These are phyloP conservation scores for Deuterostichococcus epilithicus DNA, from an alignment of 139 green algal species.

Conservation along the genomic window DNA sequence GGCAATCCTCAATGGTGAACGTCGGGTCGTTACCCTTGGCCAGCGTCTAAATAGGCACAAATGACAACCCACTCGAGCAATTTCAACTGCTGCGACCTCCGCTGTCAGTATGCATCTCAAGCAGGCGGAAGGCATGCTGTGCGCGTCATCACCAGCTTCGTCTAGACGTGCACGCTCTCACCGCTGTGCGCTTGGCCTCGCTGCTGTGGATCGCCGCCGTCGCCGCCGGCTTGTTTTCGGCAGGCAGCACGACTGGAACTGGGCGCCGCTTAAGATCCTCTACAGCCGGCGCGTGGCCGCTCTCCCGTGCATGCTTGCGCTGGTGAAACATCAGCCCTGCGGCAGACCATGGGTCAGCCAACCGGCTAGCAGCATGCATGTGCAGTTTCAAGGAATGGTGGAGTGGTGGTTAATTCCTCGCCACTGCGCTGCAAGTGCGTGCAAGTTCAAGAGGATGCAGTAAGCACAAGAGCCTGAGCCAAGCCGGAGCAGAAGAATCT, in stretches of 20 bases:
- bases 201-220: background rate
- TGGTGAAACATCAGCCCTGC: background rate
- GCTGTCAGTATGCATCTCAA: no score
- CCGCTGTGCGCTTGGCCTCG: background rate
- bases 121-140: background rate
- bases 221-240: background rate
- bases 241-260: background rate
- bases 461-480: background rate
- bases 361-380: no score
- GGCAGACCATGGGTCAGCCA: no score
- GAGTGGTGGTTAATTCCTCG: background rate
- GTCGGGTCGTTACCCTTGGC: no score
- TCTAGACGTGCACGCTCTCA: background rate
- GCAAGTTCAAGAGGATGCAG: background rate
- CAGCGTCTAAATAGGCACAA: no score
- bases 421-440: background rate
- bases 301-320: slow-evolving; percentile 3
- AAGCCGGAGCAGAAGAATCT: slow-evolving; percentile 7
- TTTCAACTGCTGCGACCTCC: no score
- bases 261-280: background rate
- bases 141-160: background rate
- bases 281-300: background rate
- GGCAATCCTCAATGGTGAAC: no score
- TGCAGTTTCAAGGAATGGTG: background rate
- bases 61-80: no score